These are phyloP conservation scores for Houttuynia cordata DNA, from an alignment of 164 flowering plant genomes.

Conservation along the genomic window DNA sequence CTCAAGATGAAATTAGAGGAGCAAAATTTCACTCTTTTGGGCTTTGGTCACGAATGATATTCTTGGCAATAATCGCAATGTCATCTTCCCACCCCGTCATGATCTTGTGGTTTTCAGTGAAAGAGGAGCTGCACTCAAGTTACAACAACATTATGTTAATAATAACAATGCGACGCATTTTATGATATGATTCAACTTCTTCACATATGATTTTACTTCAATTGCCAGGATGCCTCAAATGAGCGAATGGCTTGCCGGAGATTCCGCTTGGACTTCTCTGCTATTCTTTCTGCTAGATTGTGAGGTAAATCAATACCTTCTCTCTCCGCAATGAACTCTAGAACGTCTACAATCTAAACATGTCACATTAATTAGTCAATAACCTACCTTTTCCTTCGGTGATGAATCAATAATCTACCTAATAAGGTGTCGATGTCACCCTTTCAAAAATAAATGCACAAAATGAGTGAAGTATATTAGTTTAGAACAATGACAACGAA, in stretches of 20 bases:
- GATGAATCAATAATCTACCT: too few relatives aligned
- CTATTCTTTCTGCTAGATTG: conserved; percentile 34
- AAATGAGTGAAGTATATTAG: too few relatives aligned
- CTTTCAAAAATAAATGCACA: too few relatives aligned
- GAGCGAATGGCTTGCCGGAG: conserved; percentile 75
- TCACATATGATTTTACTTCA: conserved; percentile 12
- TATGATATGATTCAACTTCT: too few relatives aligned
- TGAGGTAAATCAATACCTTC: conserved; percentile 39
- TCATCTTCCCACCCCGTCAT: conserved; percentile 65
- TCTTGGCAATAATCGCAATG: conserved; percentile 44
- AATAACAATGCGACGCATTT: not conserved
- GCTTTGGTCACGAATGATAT: conserved; percentile 53
- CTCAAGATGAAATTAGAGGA: not conserved
- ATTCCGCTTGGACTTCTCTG: conserved; percentile 42
- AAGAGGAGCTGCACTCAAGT: conserved; percentile 19
- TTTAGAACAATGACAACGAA: too few relatives aligned
- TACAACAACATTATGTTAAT: not conserved
- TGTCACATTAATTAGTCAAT: not conserved
- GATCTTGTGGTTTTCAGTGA: conserved; percentile 36
- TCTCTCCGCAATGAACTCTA: conserved; percentile 41
- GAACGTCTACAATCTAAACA: conserved; percentile 40
- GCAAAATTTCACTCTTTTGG: conserved; percentile 40
- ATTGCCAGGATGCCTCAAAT: conserved; percentile 52
- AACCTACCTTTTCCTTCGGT: too few relatives aligned
- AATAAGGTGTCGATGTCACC: too few relatives aligned